phyloP scores from a whole-genome alignment of 1,284 basidiomycete species.

The Phellopilus nigrolimitatus region DNA sequence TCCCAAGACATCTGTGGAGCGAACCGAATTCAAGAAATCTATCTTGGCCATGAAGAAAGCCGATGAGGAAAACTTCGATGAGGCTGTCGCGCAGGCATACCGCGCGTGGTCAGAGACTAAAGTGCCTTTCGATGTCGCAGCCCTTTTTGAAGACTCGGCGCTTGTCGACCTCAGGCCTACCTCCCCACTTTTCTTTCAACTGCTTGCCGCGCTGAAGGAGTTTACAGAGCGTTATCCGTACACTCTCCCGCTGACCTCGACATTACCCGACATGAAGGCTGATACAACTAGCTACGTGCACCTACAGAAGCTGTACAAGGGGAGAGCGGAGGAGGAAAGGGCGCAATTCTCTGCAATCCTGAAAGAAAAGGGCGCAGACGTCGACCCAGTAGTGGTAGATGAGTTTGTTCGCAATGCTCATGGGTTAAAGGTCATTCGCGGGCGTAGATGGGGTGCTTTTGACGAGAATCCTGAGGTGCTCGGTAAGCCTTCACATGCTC shows the following conservation, averaged over 20 bases:
- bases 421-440: conserved; percentile 73
- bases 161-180: conserved; percentile 36
- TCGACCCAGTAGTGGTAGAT: conserved; percentile 58
- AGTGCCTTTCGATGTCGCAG: conserved; percentile 63
- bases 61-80: conserved; percentile 97
- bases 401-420: conserved; percentile 90
- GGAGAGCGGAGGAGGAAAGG: conserved; percentile 68
- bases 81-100: conserved; percentile 80
- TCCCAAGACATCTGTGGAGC: conserved; percentile 65
- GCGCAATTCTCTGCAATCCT: conserved; percentile 39
- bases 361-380: conserved; percentile 30
- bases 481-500: conserved; percentile 39
- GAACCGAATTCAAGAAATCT: conserved; percentile 71
- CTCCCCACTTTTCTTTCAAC: conserved; percentile 76
- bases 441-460: conserved; percentile 59
- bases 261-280: conserved; percentile 96
- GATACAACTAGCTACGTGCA: conserved; percentile 80
- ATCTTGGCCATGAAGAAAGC: conserved; percentile 61
- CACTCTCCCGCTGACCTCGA: conserved; percentile 48
- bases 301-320: conserved; percentile 75
- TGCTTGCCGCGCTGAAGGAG: conserved; percentile 73
- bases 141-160: conserved; percentile 61
- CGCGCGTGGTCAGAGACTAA: conserved; percentile 64
- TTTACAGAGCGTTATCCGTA: conserved; percentile 46
- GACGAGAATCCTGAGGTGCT: conserved; percentile 50